phyloP scores from a whole-genome alignment of 1,284 basidiomycete genomes.

The Athelia psychrophila region DNA sequence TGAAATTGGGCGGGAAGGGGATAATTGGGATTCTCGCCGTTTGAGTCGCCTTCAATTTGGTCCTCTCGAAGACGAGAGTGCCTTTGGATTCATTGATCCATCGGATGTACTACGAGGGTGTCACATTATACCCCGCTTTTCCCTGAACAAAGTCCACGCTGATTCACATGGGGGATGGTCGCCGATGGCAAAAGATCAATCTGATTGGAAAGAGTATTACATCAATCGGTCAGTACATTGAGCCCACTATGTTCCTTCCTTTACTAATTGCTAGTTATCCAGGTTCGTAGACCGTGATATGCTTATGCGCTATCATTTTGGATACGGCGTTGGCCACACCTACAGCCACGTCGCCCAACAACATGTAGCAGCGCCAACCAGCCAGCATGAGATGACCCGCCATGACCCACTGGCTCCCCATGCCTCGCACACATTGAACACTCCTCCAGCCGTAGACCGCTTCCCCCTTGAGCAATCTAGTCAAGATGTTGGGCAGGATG shows the following conservation, averaged over 20 bases:
- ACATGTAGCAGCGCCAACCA: too few relatives aligned
- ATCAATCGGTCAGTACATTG: slow-evolving; percentile 17
- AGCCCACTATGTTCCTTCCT: background rate
- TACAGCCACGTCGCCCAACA: too few relatives aligned
- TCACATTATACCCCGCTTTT: slow-evolving; percentile 19
- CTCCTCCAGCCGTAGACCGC: too few relatives aligned
- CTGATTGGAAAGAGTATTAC: slow-evolving; percentile 13
- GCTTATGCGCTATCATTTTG: slow-evolving; percentile 7
- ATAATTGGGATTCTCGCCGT: slow-evolving; percentile 2
- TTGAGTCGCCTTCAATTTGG: slow-evolving; percentile 22
- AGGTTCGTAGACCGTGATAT: slow-evolving; percentile 14
- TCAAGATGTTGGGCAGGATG: too few relatives aligned
- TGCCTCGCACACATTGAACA: too few relatives aligned
- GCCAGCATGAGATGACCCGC: too few relatives aligned
- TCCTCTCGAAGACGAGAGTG: background rate
- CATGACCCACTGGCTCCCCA: too few relatives aligned
- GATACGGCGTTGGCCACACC: slow-evolving; percentile 8
- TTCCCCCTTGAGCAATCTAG: too few relatives aligned
- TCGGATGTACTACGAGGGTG: slow-evolving; percentile 7
- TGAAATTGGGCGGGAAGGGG: slow-evolving; percentile 5
- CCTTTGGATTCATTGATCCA: slow-evolving; percentile 13
- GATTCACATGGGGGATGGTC: background rate
- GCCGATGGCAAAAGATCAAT: background rate
- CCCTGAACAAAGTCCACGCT: slow-evolving; percentile 15
- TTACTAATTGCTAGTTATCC: background rate